These are phyloP conservation scores for Urochloa ruziziensis DNA, from an alignment of 176 grass and related monocot genomes.

Conservation along the genomic window DNA sequence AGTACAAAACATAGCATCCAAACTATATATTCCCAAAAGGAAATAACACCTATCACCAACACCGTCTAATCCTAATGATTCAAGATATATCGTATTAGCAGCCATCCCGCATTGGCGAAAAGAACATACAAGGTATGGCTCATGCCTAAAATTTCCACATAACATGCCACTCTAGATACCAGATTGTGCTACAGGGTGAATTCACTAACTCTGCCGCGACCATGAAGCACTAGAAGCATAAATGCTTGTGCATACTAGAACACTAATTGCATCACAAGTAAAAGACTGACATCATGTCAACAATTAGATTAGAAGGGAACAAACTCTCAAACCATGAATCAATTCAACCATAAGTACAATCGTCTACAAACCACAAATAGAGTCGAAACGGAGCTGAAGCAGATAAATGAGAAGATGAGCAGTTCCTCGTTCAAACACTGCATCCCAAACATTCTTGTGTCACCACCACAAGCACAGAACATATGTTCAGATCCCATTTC, in stretches of 20 bases:
- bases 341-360: background rate
- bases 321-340: background rate
- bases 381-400: background rate
- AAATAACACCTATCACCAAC: background rate
- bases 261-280: background rate
- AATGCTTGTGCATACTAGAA: background rate
- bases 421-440: background rate
- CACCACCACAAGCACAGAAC: conserved; percentile 9
- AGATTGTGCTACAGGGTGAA: background rate
- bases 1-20: background rate
- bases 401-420: background rate
- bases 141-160: background rate
- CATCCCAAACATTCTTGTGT: background rate
- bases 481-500: conserved; percentile 11
- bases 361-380: background rate
- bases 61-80: background rate
- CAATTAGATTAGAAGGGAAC: background rate
- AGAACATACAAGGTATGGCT: background rate
- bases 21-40: background rate
- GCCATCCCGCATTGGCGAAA: too few relatives aligned
- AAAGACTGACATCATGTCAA: background rate
- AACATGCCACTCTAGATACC: background rate
- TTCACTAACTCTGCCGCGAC: background rate
- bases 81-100: background rate
- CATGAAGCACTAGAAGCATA: background rate